A percentile compares a stretch with the other conserved stretches of the same genome.
These are phyloP conservation scores for Paramecium biaurelia DNA, from an alignment of 73 alveolate species.

Conservation along the genomic window DNA sequence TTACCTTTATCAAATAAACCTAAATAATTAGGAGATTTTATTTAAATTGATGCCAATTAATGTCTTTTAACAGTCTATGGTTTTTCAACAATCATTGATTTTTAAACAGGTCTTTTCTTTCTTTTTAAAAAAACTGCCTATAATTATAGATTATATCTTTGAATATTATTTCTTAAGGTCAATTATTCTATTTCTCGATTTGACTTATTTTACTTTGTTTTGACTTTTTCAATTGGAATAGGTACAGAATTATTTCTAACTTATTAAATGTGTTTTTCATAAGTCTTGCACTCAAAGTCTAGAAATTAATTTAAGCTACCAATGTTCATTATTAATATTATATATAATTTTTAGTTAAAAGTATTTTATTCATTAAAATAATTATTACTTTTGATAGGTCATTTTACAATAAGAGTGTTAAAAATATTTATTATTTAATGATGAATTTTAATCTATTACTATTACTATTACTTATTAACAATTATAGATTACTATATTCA, in stretches of 20 bases:
- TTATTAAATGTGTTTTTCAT: not conserved
- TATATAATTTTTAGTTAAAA: no score
- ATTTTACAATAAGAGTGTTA: no score
- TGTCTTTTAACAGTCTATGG: not conserved
- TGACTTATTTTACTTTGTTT: not conserved
- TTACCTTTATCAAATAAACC: not conserved
- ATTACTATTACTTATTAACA: no score
- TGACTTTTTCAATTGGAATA: not conserved
- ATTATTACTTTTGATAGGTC: no score
- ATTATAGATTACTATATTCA: no score
- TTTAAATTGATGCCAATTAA: not conserved
- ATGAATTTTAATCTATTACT: no score
- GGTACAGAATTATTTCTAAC: not conserved
- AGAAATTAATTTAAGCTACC: not conserved
- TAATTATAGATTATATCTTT: not conserved
- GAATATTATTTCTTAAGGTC: not conserved
- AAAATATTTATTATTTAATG: no score
- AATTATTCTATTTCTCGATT: not conserved
- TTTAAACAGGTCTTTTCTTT: not conserved
- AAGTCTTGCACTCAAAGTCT: not conserved
- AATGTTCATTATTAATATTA: not conserved
- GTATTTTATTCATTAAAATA: no score
- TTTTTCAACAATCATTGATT: not conserved
- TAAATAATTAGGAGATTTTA: not conserved
- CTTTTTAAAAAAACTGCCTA: not conserved